These are phyloP conservation scores for Sporothrix sp. DNA, from an alignment of 2,329 filamentous ascomycete species.

Conservation along the genomic window DNA sequence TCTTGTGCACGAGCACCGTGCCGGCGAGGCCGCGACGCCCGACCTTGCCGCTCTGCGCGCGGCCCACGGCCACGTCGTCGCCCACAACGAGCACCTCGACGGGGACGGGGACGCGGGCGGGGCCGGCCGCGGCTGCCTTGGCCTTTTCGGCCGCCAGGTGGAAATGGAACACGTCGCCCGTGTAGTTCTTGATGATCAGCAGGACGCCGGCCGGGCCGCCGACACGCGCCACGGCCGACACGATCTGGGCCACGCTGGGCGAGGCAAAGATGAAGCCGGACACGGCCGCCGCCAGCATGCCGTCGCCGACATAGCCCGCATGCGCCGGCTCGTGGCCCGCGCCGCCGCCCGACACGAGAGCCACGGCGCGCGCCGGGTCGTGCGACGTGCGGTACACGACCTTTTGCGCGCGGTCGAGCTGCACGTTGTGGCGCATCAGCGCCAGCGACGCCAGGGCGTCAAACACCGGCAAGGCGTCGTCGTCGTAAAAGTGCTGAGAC, in stretches of 20 bases:
- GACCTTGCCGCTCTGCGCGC: constrained; percentile 67
- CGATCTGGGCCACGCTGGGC: constrained; percentile 67
- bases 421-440: background rate
- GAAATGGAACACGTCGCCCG: constrained; percentile 80
- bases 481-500: constrained; percentile 1
- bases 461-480: background rate
- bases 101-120: constrained; percentile 30
- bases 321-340: constrained; percentile 86
- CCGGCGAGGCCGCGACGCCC: constrained; percentile 84
- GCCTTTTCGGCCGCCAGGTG: constrained; percentile 78
- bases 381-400: constrained; percentile 60
- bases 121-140: constrained; percentile 70
- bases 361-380: constrained; percentile 50
- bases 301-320: constrained; percentile 70
- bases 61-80: constrained; percentile 83
- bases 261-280: constrained; percentile 75
- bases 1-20: constrained; percentile 79
- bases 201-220: constrained; percentile 55
- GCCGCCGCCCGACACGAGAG: constrained; percentile 75
- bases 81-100: constrained; percentile 86
- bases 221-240: constrained; percentile 45
- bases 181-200: constrained; percentile 90
- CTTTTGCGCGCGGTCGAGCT: background rate
- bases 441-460: background rate
- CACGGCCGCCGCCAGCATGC: constrained; percentile 69